Percentiles rank a stretch among this genome's conserved stretches.
Evolutionary conservation across 306 rosid species (phyloP).

Genomic region (Quercus alba): DNA sequence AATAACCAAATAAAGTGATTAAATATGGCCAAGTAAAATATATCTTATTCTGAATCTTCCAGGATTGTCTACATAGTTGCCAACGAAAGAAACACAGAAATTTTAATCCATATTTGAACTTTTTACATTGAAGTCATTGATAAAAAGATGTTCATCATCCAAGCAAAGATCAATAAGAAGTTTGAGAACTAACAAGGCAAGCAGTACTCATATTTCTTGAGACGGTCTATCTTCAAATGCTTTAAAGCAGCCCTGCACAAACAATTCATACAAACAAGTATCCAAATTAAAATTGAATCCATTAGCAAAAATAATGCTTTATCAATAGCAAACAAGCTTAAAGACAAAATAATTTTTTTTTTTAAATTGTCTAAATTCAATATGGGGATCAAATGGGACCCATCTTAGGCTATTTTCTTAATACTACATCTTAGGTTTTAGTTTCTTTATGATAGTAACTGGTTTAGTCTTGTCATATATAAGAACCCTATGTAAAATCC

Average conservation of each 20-base stretch:
- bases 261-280: constrained; percentile 7
- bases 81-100: background rate
- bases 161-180: background rate
- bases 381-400: too few species aligned
- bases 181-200: constrained; percentile 67
- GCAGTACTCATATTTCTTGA: constrained; percentile 86
- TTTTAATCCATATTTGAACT: background rate
- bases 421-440: too few species aligned
- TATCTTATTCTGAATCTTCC: background rate
- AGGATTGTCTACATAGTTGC: background rate
- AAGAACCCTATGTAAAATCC: too few species aligned
- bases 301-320: too few species aligned
- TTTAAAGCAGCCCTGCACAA: constrained; percentile 71
- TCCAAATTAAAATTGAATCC: background rate
- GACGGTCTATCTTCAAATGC: constrained; percentile 77
- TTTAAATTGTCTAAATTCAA: too few species aligned
- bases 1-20: constrained; percentile 5
- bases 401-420: too few species aligned
- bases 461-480: too few species aligned
- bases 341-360: too few species aligned
- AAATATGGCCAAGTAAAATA: constrained; percentile 1
- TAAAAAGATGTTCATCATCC: background rate
- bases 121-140: background rate
- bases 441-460: too few species aligned
- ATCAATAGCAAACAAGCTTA: too few species aligned